Evolutionary conservation across 2,329 filamentous ascomycete species (phyloP).

Genomic region (Byssoonygena ceratinophila): DNA sequence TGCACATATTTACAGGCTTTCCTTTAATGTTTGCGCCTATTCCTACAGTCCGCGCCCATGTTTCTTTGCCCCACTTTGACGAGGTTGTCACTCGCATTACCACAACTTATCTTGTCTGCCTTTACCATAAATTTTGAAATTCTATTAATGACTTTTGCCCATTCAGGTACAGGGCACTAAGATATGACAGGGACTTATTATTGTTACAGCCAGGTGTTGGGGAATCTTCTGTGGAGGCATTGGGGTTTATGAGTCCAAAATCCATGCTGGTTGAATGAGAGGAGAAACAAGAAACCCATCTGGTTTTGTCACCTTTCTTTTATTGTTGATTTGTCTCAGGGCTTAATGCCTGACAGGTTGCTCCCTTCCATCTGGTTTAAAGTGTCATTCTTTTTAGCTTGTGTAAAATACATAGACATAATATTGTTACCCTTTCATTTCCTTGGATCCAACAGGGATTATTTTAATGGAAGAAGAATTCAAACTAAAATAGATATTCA

Average conservation of each 20-base stretch:
- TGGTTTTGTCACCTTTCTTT: neutral
- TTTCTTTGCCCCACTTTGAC: too few relatives aligned
- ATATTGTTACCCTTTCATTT: neutral
- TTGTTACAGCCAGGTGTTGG: neutral
- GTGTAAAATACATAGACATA: neutral
- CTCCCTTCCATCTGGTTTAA: neutral
- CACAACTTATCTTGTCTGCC: neutral
- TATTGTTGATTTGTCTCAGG: neutral
- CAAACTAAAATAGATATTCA: too few relatives aligned
- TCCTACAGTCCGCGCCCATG: too few relatives aligned
- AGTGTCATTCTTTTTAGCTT: neutral
- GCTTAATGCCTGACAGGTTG: neutral
- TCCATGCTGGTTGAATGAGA: neutral
- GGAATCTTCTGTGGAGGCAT: neutral
- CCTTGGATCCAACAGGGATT: too few relatives aligned
- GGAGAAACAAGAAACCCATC: neutral
- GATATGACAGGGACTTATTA: neutral
- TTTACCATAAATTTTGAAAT: neutral
- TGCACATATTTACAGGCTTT: too few relatives aligned
- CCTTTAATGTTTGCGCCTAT: too few relatives aligned
- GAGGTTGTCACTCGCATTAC: neutral
- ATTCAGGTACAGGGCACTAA: neutral
- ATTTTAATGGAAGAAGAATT: neutral
- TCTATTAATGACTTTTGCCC: neutral
- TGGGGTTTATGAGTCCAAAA: neutral